A percentile compares a stretch with the other conserved stretches of the same genome.
These are phyloP conservation scores for Hippophae tibetana DNA, from an alignment of 306 rosid species.

Conservation along the genomic window DNA sequence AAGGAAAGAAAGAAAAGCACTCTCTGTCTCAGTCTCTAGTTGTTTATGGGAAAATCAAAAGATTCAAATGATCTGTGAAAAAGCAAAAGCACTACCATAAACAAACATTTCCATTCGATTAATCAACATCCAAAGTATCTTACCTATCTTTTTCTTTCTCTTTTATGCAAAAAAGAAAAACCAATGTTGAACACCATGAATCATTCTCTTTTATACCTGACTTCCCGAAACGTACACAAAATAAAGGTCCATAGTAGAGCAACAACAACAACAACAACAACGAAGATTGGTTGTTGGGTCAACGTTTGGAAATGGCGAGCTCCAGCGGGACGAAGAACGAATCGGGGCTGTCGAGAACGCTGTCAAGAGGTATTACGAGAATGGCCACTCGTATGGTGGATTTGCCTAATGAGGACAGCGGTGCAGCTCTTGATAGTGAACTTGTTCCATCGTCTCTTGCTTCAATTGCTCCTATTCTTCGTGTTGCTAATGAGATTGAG, in stretches of 20 bases:
- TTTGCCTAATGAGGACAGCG: constrained; percentile 37
- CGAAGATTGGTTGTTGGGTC: constrained; percentile 1
- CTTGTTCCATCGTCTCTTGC: constrained; percentile 68
- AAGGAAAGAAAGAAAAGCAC: neutral
- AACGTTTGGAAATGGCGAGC: constrained; percentile 53
- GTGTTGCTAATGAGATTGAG: constrained; percentile 83
- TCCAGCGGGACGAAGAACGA: constrained; percentile 67
- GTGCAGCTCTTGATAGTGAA: constrained; percentile 39
- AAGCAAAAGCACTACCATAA: constrained; percentile 14
- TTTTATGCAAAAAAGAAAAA: constrained; percentile 7
- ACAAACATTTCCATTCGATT: constrained; percentile 4
- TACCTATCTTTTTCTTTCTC: constrained; percentile 18
- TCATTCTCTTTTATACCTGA: neutral
- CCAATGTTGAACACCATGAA: neutral
- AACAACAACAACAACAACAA: neutral
- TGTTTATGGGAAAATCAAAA: neutral
- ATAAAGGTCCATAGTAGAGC: neutral
- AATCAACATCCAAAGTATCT: constrained; percentile 57
- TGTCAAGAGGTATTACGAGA: constrained; percentile 40
- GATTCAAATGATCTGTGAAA: neutral
- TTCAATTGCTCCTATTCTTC: constrained; percentile 61
- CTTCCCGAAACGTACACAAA: constrained; percentile 14
- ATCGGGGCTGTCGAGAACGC: constrained; percentile 27
- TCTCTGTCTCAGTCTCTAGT: neutral
- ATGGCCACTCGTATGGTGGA: constrained; percentile 42